These are phyloP conservation scores for Cylindrotheca closterium DNA, from an alignment of 108 stramenopile genomes.

Conservation along the genomic window DNA sequence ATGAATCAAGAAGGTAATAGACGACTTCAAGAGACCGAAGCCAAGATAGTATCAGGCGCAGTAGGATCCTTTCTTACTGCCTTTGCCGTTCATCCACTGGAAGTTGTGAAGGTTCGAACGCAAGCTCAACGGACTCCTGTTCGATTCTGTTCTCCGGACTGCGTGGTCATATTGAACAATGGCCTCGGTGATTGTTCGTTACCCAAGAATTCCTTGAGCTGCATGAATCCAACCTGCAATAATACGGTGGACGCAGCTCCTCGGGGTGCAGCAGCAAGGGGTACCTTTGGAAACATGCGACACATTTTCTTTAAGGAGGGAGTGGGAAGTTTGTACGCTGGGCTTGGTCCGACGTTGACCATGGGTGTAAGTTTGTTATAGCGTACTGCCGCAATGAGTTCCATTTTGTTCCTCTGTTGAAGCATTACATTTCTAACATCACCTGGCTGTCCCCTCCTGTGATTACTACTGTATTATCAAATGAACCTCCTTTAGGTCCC, in stretches of 20 bases:
- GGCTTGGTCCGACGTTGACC: conserved; percentile 76
- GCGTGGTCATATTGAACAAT: conserved; percentile 64
- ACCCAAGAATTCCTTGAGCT: conserved; percentile 48
- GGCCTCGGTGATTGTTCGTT: conserved; percentile 57
- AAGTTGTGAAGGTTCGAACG: conserved; percentile 76
- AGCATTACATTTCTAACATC: too few relatives aligned
- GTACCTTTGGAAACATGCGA: conserved; percentile 46
- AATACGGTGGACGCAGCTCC: conserved; percentile 5
- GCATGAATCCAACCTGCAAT: conserved; percentile 34
- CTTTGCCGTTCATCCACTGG: conserved; percentile 65
- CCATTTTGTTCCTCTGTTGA: too few relatives aligned
- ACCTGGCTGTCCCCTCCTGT: too few relatives aligned
- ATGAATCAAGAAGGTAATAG: too few relatives aligned
- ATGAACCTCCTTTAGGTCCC: too few relatives aligned
- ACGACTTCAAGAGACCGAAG: too few relatives aligned
- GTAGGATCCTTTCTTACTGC: conserved; percentile 63
- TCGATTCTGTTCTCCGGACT: conserved; percentile 7
- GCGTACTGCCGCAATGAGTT: too few relatives aligned
- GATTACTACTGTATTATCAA: too few relatives aligned
- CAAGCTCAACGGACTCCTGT: conserved; percentile 32
- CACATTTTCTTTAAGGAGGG: conserved; percentile 70
- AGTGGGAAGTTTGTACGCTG: conserved; percentile 76
- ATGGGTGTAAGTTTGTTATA: conserved; percentile 58
- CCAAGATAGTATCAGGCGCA: conserved; percentile 53
- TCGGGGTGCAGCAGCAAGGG: conserved; percentile 4